Evolutionary conservation across 2,329 filamentous ascomycete genomes (phyloP).

Genomic region (Fusarium mundagurra): DNA sequence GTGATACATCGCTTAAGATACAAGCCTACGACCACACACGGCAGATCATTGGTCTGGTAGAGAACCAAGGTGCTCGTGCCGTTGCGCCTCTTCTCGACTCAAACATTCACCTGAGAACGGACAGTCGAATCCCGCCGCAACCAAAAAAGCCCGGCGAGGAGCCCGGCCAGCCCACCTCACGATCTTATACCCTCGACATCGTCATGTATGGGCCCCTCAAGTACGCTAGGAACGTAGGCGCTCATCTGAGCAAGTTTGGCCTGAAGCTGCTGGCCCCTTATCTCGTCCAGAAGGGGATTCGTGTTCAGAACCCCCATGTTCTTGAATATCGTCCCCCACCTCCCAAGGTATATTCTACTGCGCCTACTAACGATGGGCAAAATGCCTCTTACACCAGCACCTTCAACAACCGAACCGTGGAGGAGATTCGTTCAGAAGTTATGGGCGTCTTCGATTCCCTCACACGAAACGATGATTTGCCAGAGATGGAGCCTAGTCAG

Average conservation of each 20-base stretch:
- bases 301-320: conserved; percentile 81
- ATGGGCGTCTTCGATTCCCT: conserved; percentile 89
- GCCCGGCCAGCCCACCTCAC: conserved; percentile 70
- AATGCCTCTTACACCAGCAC: conserved; percentile 41
- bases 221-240: conserved; percentile 72
- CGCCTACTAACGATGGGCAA: conserved; percentile 38
- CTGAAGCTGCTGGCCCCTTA: conserved; percentile 74
- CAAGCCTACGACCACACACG: conserved; percentile 78
- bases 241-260: conserved; percentile 69
- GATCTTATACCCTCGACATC: conserved; percentile 71
- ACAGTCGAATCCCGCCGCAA: conserved; percentile 75
- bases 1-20: conserved; percentile 68
- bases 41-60: conserved; percentile 79
- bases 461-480: conserved; percentile 77
- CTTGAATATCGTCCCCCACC: conserved; percentile 57
- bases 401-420: conserved; percentile 70
- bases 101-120: conserved; percentile 71
- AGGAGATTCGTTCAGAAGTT: conserved; percentile 88
- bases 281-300: conserved; percentile 72
- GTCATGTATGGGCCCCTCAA: conserved; percentile 83
- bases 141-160: conserved; percentile 71
- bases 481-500: conserved; percentile 73
- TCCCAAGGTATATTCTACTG: conserved; percentile 45
- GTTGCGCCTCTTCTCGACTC: conserved; percentile 80
- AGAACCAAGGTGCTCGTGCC: conserved; percentile 71